These are phyloP conservation scores for Pyrrhoderma noxium DNA, from an alignment of 1,284 basidiomycete species.

Conservation along the genomic window DNA sequence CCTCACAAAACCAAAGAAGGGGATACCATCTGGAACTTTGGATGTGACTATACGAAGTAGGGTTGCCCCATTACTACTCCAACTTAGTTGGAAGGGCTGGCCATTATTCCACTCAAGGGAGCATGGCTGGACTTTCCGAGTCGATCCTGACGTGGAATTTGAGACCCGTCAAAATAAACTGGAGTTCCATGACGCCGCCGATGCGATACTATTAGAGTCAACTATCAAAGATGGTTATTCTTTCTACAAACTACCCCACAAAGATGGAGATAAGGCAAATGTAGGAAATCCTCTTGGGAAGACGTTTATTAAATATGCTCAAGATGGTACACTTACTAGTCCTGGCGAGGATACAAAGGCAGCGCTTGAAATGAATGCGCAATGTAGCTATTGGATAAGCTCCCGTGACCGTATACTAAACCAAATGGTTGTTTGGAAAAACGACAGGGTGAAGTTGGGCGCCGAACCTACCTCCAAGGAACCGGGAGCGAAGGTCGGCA, in stretches of 20 bases:
- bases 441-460: constrained; percentile 38
- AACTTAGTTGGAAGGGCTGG: constrained; percentile 81
- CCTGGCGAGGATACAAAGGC: constrained; percentile 74
- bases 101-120: constrained; percentile 84
- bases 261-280: constrained; percentile 90
- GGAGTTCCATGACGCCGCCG: constrained; percentile 54
- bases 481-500: constrained; percentile 59
- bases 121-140: constrained; percentile 90
- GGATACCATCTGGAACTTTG: constrained; percentile 55
- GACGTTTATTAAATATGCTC: constrained; percentile 82
- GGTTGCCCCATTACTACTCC: constrained; percentile 80
- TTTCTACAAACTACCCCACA: constrained; percentile 94
- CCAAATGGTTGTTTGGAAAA: constrained; percentile 90
- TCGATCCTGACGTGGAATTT: constrained; percentile 37
- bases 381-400: constrained; percentile 98
- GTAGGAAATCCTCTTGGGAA: constrained; percentile 91
- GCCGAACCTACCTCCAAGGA: constrained; percentile 27
- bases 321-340: constrained; percentile 78
- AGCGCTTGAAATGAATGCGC: constrained; percentile 88
- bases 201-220: constrained; percentile 46
- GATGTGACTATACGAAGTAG: constrained; percentile 85
- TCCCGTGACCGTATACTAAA: constrained; percentile 88
- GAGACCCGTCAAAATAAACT: constrained; percentile 39
- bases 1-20: constrained; percentile 65
- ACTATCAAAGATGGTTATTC: constrained; percentile 38